Base-by-base conservation (phyloP, 2,329 filamentous ascomycete species). In the Clarireedia paspali region DNA sequence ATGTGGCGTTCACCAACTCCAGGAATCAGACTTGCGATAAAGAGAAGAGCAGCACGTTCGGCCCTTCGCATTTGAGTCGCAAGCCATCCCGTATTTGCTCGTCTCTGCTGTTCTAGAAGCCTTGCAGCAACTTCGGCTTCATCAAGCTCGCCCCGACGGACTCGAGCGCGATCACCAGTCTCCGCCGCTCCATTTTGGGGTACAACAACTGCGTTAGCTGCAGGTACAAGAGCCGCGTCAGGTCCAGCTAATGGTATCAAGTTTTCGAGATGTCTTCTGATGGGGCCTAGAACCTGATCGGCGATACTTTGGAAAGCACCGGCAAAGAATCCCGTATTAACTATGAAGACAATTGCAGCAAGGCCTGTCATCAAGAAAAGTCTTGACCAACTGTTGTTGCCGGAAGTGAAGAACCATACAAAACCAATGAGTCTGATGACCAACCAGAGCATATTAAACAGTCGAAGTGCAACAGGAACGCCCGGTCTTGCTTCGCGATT, bases 1-100 rank as follows among this genome's bases (percentile, higher is more conserved):
- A 87, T 85, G 59, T 87, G 83, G 49, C 82, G 73, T 69, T 87
- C 83, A 0, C 82, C 82, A 24, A 87, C 77, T 9, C 83, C 83
- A 1, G 83, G 83, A 1, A 83, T 81, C 58, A 87, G 77, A 65
- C 83, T 87, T 20, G 83, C 83, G 23, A 87, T 71, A 63, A 87
- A 86, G 24, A 87, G 72, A 15, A 86, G 74, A 0, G 79, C 74
- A 17, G 82, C 79, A 59, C 83, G 77, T 68, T 87, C 82, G 6
- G 81, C 64, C 10, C 80, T 72, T 56, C 82, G 74, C 5, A 79
- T 68, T 55, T 79, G 77, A 50, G 75, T 69, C 58, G 76, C 65
- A 5, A 82, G 62, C 76, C 79, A 77, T 47, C 73, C 74, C 7
- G 71, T 72, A 60, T 82, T 77, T 2, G 68, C 68, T 15, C 70